These are phyloP conservation scores for Trichoderma harzianum DNA, from an alignment of 2,329 filamentous ascomycete species.

Conservation along the genomic window DNA sequence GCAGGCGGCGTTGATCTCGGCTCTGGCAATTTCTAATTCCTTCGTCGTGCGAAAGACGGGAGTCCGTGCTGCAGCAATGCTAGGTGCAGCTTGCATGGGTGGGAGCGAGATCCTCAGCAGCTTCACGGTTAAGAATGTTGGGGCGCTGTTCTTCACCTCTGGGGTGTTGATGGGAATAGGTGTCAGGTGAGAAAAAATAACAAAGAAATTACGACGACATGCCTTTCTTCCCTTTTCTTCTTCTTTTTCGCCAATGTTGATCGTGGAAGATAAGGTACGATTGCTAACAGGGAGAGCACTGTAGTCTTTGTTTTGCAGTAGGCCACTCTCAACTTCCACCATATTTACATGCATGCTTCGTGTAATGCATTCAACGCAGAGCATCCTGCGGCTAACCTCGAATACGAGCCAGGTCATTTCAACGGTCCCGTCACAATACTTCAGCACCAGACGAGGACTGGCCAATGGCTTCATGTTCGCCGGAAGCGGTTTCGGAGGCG, in stretches of 20 bases:
- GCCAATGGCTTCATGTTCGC: conserved; percentile 49
- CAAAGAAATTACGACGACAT: background rate
- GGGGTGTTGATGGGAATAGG: conserved; percentile 26
- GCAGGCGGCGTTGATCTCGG: conserved; percentile 46
- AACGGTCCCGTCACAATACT: conserved; percentile 48
- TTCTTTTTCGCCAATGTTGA: background rate
- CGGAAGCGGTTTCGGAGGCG: conserved; percentile 50
- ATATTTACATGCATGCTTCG: background rate
- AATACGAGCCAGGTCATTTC: conserved; percentile 36
- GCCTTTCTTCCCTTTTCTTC: background rate
- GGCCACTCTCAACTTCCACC: conserved; percentile 14
- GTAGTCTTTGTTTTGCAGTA: conserved; percentile 28
- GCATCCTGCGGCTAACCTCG: background rate
- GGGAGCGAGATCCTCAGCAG: conserved; percentile 39
- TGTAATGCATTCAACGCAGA: background rate
- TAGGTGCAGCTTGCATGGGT: conserved; percentile 50
- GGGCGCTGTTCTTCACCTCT: conserved; percentile 28
- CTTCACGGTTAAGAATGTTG: conserved; percentile 27
- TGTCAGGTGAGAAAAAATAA: conserved; percentile 25
- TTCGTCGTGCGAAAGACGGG: conserved; percentile 49
- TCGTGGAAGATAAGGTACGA: background rate
- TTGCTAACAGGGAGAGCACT: background rate
- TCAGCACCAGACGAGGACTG: conserved; percentile 45
- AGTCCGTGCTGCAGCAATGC: conserved; percentile 40
- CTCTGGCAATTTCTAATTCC: conserved; percentile 50